Percentiles rank a stretch among this genome's conserved stretches.
These are phyloP conservation scores for Cadophora malorum DNA, from an alignment of 2,329 filamentous ascomycete species.

Conservation along the genomic window DNA sequence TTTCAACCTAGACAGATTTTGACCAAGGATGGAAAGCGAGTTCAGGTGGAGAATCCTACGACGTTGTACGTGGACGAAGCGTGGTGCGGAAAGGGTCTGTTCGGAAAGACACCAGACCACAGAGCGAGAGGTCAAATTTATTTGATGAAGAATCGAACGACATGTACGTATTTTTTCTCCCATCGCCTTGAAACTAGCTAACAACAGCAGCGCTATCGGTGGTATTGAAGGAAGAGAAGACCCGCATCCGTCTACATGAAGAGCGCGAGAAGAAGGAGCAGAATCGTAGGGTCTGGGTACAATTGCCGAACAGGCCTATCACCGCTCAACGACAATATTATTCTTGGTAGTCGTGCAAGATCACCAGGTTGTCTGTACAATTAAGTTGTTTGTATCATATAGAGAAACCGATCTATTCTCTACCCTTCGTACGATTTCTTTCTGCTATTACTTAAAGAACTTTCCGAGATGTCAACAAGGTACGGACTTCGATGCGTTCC, in stretches of 20 bases:
- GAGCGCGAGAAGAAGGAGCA: slow-evolving; percentile 79
- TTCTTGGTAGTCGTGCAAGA: slow-evolving; percentile 70
- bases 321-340: slow-evolving; percentile 88
- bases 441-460: neutral
- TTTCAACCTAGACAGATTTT: slow-evolving; percentile 63
- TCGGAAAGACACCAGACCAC: slow-evolving; percentile 64
- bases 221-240: slow-evolving; percentile 91
- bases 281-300: slow-evolving; percentile 82
- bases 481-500: neutral
- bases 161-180: slow-evolving; percentile 63
- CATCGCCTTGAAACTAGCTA: neutral
- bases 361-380: slow-evolving; percentile 20
- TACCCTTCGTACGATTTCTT: neutral
- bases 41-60: slow-evolving; percentile 76
- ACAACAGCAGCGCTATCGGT: slow-evolving; percentile 69
- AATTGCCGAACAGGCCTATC: slow-evolving; percentile 84
- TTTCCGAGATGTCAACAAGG: neutral
- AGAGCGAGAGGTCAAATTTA: slow-evolving; percentile 78
- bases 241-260: slow-evolving; percentile 78
- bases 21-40: slow-evolving; percentile 76
- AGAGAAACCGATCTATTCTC: neutral
- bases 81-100: slow-evolving; percentile 84
- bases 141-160: slow-evolving; percentile 72
- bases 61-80: slow-evolving; percentile 89
- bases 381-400: slow-evolving; percentile 21